These are phyloP conservation scores for Ophiostoma montium DNA, from an alignment of 2,329 filamentous ascomycete genomes.

Conservation along the genomic window DNA sequence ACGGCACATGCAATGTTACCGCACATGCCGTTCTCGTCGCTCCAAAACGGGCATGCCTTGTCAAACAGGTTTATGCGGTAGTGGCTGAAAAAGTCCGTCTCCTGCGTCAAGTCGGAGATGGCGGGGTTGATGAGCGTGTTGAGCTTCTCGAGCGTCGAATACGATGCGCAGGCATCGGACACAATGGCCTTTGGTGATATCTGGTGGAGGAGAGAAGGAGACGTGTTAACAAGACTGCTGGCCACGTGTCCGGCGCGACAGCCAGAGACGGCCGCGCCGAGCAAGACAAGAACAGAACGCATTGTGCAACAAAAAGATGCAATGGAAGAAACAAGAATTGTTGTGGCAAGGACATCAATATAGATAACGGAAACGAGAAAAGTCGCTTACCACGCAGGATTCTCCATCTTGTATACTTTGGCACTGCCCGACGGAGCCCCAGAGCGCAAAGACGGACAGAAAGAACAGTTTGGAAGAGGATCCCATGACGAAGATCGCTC, in stretches of 20 bases:
- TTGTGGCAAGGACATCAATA: not conserved
- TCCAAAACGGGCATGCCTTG: slow-evolving; percentile 92
- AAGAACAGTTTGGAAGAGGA: slow-evolving; percentile 40
- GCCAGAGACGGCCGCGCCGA: not conserved
- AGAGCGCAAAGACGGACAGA: slow-evolving; percentile 41
- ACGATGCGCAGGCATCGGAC: slow-evolving; percentile 87
- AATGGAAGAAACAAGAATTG: slow-evolving; percentile 9
- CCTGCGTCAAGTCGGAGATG: slow-evolving; percentile 65
- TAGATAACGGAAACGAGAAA: slow-evolving; percentile 8
- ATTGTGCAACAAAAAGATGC: slow-evolving; percentile 5
- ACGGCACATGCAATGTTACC: slow-evolving; percentile 95
- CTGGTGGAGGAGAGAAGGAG: slow-evolving; percentile 31
- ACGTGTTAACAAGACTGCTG: slow-evolving; percentile 1
- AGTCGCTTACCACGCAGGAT: slow-evolving; percentile 35
- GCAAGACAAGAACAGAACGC: not conserved
- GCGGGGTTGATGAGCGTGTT: slow-evolving; percentile 65
- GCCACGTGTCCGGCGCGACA: slow-evolving; percentile 6
- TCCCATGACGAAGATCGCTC: slow-evolving; percentile 26
- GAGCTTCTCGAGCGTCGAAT: slow-evolving; percentile 72
- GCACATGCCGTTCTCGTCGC: slow-evolving; percentile 84
- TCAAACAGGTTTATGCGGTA: slow-evolving; percentile 92
- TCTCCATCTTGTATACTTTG: slow-evolving; percentile 28
- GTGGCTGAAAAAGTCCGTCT: slow-evolving; percentile 96
- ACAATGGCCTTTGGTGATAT: slow-evolving; percentile 82
- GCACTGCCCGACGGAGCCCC: slow-evolving; percentile 34